These are phyloP conservation scores for Dactylellina sp. DNA, from an alignment of 2,329 filamentous ascomycete species.

Conservation along the genomic window DNA sequence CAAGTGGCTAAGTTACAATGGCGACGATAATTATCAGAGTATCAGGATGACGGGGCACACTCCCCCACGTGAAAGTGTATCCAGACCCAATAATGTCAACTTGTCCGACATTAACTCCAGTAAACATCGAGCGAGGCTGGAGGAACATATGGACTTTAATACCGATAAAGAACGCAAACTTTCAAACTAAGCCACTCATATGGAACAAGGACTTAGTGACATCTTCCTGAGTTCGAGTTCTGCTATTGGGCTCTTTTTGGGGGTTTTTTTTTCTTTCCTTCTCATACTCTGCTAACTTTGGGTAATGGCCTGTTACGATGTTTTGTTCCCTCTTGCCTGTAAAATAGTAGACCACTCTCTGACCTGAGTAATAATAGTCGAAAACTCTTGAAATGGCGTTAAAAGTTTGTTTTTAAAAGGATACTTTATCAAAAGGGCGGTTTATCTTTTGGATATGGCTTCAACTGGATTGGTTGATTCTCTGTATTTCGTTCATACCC, in stretches of 20 bases:
- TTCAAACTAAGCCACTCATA: neutral
- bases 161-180: neutral
- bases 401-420: conserved; percentile 8
- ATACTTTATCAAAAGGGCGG: neutral
- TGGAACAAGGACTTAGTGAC: neutral
- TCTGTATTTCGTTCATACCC: too few relatives aligned
- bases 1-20: conserved; percentile 50
- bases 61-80: conserved; percentile 29
- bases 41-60: conserved; percentile 50
- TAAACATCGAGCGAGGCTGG: conserved; percentile 15
- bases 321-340: too few relatives aligned
- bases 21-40: conserved; percentile 47
- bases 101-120: conserved; percentile 26
- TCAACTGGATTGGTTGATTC: too few relatives aligned
- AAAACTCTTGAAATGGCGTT: conserved; percentile 16
- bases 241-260: neutral
- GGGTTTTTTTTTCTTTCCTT: conserved; percentile 10
- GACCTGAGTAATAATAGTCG: conserved; percentile 7
- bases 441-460: too few relatives aligned
- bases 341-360: conserved; percentile 24
- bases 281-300: conserved; percentile 4
- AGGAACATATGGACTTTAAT: neutral
- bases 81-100: conserved; percentile 21
- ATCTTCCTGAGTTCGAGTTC: neutral
- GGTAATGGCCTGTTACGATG: conserved; percentile 7